A percentile compares a stretch with the other conserved stretches of the same genome.
Conservation (phyloP, 495 filamentous ascomycete genomes). For the Amphirosellinia nigrospora region DNA sequence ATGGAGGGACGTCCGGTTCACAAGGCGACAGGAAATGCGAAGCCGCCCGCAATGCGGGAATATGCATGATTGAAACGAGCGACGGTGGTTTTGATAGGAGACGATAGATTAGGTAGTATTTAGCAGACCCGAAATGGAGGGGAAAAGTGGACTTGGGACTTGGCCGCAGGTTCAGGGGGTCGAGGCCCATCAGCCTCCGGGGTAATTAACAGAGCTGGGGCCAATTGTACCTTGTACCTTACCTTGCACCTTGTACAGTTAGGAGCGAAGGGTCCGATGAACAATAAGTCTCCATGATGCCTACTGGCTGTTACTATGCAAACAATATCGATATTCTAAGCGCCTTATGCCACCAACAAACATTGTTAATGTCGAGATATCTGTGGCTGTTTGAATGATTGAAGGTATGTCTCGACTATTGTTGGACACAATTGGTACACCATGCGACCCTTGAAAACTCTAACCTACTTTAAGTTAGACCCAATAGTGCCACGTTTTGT, state of each 20-base stretch:
- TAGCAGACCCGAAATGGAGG: constrained; percentile 9
- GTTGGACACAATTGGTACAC: neutral
- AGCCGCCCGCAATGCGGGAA: constrained; percentile 20
- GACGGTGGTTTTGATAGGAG: constrained; percentile 22
- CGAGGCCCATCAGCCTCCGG: neutral
- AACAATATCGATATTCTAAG: neutral
- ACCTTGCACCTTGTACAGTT: neutral
- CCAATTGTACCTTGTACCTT: neutral
- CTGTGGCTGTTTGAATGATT: neutral
- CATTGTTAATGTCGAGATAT: neutral
- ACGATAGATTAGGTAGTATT: constrained; percentile 13
- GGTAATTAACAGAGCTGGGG: constrained; percentile 1
- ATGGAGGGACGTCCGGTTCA: neutral
- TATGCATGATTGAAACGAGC: constrained; percentile 15
- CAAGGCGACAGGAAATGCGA: constrained; percentile 7
- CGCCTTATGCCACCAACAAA: neutral
- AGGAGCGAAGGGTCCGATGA: neutral
- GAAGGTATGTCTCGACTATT: neutral
- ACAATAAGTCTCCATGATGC: neutral
- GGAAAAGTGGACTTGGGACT: constrained; percentile 22
- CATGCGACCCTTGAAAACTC: neutral
- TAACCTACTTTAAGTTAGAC: neutral
- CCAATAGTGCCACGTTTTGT: no score
- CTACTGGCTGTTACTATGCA: neutral
- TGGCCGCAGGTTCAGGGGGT: constrained; percentile 1